Evolutionary conservation across 2,329 filamentous ascomycete species (phyloP), one percentile per base, ranked within the genome.

Genomic region (Daldinia sp.): DNA sequence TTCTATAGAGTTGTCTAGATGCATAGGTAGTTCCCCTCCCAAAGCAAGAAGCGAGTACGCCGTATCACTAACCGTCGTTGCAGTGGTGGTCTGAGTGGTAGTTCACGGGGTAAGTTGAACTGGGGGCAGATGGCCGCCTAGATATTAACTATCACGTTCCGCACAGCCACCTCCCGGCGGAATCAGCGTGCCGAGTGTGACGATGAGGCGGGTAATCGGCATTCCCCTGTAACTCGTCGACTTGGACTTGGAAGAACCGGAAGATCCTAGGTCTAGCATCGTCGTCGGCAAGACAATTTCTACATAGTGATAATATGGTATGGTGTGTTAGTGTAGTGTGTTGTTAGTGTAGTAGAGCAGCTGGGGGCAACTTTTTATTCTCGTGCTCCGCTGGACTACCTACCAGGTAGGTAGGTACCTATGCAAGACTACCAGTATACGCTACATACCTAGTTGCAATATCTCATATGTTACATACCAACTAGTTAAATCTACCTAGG

Each of bases 161-260:
- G 58, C 62, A 49, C 37, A 47, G 43, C 32, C 39, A 57, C 56
- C 41, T 35, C 34, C 47, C 32, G 30, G 30, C 60, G 57, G 64
- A 50, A 60, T 55, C 32, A 27, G 32, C 25, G 57, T 64, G 60
- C 63, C 63, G 61, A 49, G 51, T 61, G 61, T 34, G 57, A 67
- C 61, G 58, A 51, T 51, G 47, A 21, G 29, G 51, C 64, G 64
- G 64, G 53, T 64, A 60, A 13, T 57, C 64, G 64, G 61, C 64
- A 64, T 25, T 47, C 41, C 19, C 34, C 49, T 61, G 45, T 52
- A 53, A 45, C 23, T 48, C 3, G 45, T 30, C 21, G 39, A 25
- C 39, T 15, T 15, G n/a, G 7, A 13, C 19, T 23, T 25, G 3
- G 17, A 10, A 41, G 37, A 23, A n/a, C n/a, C n/a, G n/a, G n/a